Percentiles rank a stretch among this genome's conserved stretches.
phyloP scores from a whole-genome alignment of 768 basidiomycete genomes.

The Mycena vulgaris region DNA sequence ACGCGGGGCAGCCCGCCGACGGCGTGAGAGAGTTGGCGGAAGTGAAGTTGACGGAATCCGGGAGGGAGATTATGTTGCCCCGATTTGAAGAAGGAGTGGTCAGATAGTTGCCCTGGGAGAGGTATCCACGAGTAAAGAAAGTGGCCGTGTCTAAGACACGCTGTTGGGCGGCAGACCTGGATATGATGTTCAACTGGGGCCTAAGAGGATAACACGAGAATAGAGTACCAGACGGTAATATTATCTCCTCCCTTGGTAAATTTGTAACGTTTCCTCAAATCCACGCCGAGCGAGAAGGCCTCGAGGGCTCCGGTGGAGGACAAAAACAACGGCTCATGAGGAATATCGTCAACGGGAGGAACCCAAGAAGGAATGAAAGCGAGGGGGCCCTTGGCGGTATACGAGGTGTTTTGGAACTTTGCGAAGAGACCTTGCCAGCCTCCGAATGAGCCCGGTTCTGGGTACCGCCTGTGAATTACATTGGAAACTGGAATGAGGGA shows the following conservation, averaged over 20 bases:
- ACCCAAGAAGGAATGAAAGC: slow-evolving; percentile 59
- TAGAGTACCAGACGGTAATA: slow-evolving; percentile 58
- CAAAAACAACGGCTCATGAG: slow-evolving; percentile 57
- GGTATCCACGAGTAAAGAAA: slow-evolving; percentile 58
- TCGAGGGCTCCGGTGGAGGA: slow-evolving; percentile 57
- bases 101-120: slow-evolving; percentile 59
- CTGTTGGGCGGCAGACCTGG: slow-evolving; percentile 60
- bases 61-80: slow-evolving; percentile 52
- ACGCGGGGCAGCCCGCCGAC: slow-evolving; percentile 55
- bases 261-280: slow-evolving; percentile 56
- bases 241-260: slow-evolving; percentile 58
- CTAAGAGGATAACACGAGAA: background rate
- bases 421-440: slow-evolving; percentile 56
- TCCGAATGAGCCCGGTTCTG: slow-evolving; percentile 56
- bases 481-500: background rate
- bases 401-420: slow-evolving; percentile 59
- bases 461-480: slow-evolving; percentile 53
- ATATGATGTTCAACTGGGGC: background rate
- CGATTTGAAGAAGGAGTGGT: slow-evolving; percentile 49
- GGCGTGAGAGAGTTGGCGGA: slow-evolving; percentile 62
- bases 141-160: slow-evolving; percentile 59
- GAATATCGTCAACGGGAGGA: slow-evolving; percentile 56
- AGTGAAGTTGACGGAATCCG: slow-evolving; percentile 59
- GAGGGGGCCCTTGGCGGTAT: slow-evolving; percentile 55
- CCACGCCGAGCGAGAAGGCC: slow-evolving; percentile 57